Conservation (phyloP, 2,329 filamentous ascomycete genomes). For the Xylogone sp. region DNA sequence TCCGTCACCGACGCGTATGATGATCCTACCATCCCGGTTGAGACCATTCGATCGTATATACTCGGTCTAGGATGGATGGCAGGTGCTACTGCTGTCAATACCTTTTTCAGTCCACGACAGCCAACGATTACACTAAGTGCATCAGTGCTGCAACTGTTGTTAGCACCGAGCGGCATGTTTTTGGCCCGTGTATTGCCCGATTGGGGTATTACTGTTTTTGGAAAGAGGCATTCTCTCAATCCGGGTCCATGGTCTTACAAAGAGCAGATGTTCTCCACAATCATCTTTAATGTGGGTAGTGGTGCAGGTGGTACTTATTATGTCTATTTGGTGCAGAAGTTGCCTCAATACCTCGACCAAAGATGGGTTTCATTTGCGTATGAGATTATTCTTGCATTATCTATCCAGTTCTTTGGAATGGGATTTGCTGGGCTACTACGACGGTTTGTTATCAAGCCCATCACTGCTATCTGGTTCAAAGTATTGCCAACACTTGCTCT, state of each 20-base stretch:
- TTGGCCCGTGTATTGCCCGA: not conserved
- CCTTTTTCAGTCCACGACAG: not conserved
- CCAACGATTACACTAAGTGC: not conserved
- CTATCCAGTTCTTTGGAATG: conserved; percentile 31
- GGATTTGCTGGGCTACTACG: conserved; percentile 31
- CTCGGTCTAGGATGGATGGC: not conserved
- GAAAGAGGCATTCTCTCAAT: conserved; percentile 17
- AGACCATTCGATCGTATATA: conserved; percentile 11
- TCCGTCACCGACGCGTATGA: not conserved
- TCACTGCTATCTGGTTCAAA: conserved; percentile 30
- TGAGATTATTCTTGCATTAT: conserved; percentile 8
- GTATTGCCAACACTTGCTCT: conserved; percentile 31
- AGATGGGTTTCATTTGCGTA: conserved; percentile 26
- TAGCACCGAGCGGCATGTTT: not conserved
- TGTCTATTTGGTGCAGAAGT: conserved; percentile 20
- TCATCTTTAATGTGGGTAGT: conserved; percentile 18
- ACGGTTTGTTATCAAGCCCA: conserved; percentile 32
- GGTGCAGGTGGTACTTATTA: conserved; percentile 14
- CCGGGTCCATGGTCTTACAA: conserved; percentile 39
- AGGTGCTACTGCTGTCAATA: not conserved
- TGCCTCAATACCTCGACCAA: conserved; percentile 30
- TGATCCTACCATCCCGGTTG: not conserved
- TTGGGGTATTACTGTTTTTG: not conserved
- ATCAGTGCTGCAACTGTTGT: not conserved
- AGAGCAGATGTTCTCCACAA: conserved; percentile 39